Percentiles rank a stretch among this genome's conserved stretches.
phyloP scores from a whole-genome alignment of 306 rosid species.

The Quercus suber region DNA sequence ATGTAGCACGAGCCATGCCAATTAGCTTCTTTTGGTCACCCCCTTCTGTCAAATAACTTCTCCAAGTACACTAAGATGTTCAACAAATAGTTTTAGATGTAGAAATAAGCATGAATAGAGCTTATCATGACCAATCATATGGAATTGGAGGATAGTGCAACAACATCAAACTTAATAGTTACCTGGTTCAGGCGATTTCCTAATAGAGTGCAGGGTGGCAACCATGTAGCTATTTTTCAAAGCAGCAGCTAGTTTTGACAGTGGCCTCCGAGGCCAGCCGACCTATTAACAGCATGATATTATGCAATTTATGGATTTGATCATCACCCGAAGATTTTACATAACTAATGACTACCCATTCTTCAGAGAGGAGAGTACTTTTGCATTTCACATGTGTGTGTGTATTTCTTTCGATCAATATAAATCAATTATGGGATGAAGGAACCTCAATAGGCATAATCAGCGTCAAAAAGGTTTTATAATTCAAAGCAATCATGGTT shows the following conservation, averaged over 20 bases:
- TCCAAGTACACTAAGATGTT: constrained; percentile 94
- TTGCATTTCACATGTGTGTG: not conserved
- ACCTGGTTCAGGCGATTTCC: constrained; percentile 79
- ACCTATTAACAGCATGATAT: constrained; percentile 50
- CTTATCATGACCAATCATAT: constrained; percentile 24
- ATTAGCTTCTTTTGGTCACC: constrained; percentile 68
- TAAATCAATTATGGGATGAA: not conserved
- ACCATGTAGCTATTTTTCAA: constrained; percentile 91
- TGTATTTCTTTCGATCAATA: not conserved
- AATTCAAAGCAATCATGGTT: not conserved
- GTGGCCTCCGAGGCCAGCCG: constrained; percentile 95
- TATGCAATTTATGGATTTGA: constrained; percentile 5
- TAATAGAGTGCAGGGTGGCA: constrained; percentile 75
- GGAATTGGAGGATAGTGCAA: constrained; percentile 20
- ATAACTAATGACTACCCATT: not conserved
- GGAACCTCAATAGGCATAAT: not conserved
- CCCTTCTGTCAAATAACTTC: constrained; percentile 98
- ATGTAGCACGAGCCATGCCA: constrained; percentile 98
- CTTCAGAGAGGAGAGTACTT: not conserved
- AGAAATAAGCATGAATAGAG: constrained; percentile 32
- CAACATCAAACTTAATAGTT: constrained; percentile 30
- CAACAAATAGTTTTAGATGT: constrained; percentile 58
- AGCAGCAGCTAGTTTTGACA: constrained; percentile 79
- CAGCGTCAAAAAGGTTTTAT: not conserved
- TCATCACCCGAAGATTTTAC: not conserved